Evolutionary conservation across 2,329 filamentous ascomycete genomes (phyloP), one percentile per base, ranked within the genome.

Genomic region (Cordyceps cateniannulata): DNA sequence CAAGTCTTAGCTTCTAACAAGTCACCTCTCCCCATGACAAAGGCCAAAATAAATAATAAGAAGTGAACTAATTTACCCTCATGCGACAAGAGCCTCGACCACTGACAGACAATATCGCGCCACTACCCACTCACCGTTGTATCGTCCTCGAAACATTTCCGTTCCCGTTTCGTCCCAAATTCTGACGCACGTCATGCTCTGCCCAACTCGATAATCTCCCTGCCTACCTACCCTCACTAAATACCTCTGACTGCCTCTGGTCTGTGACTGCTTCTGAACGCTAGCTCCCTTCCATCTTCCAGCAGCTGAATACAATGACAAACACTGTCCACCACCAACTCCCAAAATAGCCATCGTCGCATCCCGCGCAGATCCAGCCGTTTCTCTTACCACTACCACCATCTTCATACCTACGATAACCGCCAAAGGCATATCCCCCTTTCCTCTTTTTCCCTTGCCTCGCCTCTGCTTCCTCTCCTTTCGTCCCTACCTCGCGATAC

Each of bases 81-180:
- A 29, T 48, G 27, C 29, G 14, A 20, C 44, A 48, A 42, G 18
- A 24, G n/a, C 25, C 27, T 40, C 29, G 10, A 45, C 32, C 9
- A 40, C 16, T 22, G 32, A 12, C 32, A 35, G 32, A 57, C 7
- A 49, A 16, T 29, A 45, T 59, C 45, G 47, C 38, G 56, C 56
- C 56, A 59, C 25, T 52, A 51, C 56, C 56, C 47, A 51, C 56
- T 10, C 9, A 10, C 3, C 48, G n/a, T 14, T 22, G 40, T 22
- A 12, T 56, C 42, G 24, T 18, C 32, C 29, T 50, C 55, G 35
- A 58, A 59, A 59, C 56, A 52, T 52, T 51, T 44, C 47, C 48
- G 48, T 59, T 59, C 51, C 38, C 51, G 56, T 52, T 59, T 59
- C 56, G 40, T 52, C 56, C 45, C 35, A 51, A 47, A 24, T 42